A percentile compares a stretch with the other conserved stretches of the same genome.
These are phyloP conservation scores for Citrus mangshanensis DNA, from an alignment of 345 rosid species.

Conservation along the genomic window DNA sequence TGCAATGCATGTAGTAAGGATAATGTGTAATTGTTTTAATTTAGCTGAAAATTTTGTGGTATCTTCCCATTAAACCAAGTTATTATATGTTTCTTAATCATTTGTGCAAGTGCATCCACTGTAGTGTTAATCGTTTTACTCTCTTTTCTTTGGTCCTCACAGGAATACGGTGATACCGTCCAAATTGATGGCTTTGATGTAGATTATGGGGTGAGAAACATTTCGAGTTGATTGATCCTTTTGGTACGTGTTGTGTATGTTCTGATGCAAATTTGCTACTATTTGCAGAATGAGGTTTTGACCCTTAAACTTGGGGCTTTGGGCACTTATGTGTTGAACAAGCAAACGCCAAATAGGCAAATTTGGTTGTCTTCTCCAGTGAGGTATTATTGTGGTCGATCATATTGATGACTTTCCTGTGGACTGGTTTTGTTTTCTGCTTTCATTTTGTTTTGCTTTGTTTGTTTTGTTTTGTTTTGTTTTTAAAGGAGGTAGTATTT, in stretches of 20 bases:
- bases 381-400: slow-evolving; percentile 38
- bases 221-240: slow-evolving; percentile 5
- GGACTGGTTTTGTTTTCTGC: not conserved
- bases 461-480: not conserved
- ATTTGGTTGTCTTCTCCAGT: slow-evolving; percentile 91
- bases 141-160: slow-evolving; percentile 7
- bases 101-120: not conserved
- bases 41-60: not conserved
- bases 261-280: slow-evolving; percentile 1
- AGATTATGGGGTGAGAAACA: slow-evolving; percentile 76
- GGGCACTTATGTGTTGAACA: slow-evolving; percentile 88
- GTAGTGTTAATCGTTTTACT: not conserved
- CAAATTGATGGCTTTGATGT: slow-evolving; percentile 89
- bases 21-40: not conserved
- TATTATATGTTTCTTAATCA: not conserved
- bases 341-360: slow-evolving; percentile 90
- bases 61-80: not conserved
- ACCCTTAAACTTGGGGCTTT: slow-evolving; percentile 73
- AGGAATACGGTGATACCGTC: slow-evolving; percentile 81
- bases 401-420: not conserved
- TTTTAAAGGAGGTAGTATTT: not conserved
- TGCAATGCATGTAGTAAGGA: not conserved
- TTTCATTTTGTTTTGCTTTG: not conserved
- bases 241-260: not conserved
- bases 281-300: slow-evolving; percentile 80